Conservation (phyloP, 257 asterid genomes). For the Solanum bulbocastanum region DNA sequence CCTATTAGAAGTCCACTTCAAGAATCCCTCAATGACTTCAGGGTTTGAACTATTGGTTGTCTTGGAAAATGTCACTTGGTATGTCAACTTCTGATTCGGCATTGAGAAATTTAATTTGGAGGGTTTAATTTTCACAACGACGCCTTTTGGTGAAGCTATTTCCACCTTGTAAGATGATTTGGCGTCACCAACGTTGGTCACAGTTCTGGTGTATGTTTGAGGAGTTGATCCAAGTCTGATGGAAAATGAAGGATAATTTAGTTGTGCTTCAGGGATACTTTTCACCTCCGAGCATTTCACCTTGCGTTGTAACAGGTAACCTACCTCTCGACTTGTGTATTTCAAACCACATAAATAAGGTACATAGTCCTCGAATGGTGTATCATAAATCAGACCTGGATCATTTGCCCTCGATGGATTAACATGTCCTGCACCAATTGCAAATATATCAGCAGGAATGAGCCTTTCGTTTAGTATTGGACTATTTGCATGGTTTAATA, state of each 20-base stretch:
- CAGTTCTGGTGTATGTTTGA: slow-evolving; percentile 27
- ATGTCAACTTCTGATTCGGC: slow-evolving; percentile 16
- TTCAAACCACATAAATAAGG: slow-evolving; percentile 30
- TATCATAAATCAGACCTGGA: slow-evolving; percentile 46
- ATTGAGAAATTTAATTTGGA: slow-evolving; percentile 1
- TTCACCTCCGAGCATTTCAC: slow-evolving; percentile 12
- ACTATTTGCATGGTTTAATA: not conserved
- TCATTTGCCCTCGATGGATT: slow-evolving; percentile 29
- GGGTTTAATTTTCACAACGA: slow-evolving; percentile 19
- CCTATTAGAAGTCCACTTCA: slow-evolving; percentile 27
- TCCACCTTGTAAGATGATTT: slow-evolving; percentile 14
- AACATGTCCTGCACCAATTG: slow-evolving; percentile 45
- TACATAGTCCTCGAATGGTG: slow-evolving; percentile 29
- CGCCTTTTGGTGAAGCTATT: slow-evolving; percentile 11
- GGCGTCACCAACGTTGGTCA: slow-evolving; percentile 31
- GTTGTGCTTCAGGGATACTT: slow-evolving; percentile 15
- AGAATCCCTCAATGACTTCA: slow-evolving; percentile 16
- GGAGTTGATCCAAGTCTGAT: not conserved
- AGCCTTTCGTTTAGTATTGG: slow-evolving; percentile 22
- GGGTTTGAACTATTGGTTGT: not conserved
- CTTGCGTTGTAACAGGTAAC: not conserved
- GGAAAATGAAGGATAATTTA: slow-evolving; percentile 14
- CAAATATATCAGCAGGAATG: slow-evolving; percentile 20
- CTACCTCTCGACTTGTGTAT: slow-evolving; percentile 19
- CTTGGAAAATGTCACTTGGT: slow-evolving; percentile 19